Evolutionary conservation across 2,329 filamentous ascomycete genomes (phyloP), one percentile per base, ranked within the genome.

Genomic region (Aureobasidium vineae): DNA sequence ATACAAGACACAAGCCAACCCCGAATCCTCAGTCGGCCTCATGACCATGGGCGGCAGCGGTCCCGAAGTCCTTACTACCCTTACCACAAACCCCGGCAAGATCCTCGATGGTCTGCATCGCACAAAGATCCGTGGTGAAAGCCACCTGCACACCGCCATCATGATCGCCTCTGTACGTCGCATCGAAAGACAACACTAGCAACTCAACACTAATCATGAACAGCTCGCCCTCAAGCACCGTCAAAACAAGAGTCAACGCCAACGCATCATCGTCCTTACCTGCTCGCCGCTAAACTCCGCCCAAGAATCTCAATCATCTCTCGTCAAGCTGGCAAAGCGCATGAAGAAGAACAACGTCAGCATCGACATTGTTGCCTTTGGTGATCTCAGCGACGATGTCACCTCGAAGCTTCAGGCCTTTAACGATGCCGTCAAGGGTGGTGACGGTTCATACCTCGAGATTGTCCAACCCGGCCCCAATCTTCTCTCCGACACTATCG

Each of bases 11-110:
- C 89, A 92, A 80, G 90, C 90, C 72, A 97, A 99, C 78, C 92
- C 95, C 38, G 95, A 99, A 81, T 98, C 94, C 8, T 96, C 93
- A 13, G 95, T 99, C 71, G 95, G 96, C 63, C 83, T 99, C 70
- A 97, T 99, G 93, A 97, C 92, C 80, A 98, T 98, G 94, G 95
- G 92, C 70, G 95, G 94, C 75, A 94, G 91, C 76, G 93, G 92
- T n/a, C 95, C 95, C 57, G 94, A 98, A 81, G 94, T 99, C 70
- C 86, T 99, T 70, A 96, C 95, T 67, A 99, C 95, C 40, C 86
- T 98, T 76, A 98, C 95, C 64, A 94, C 92, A 68, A 96, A 99
- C 79, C 92, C 95, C 76, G 95, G 95, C 79, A 95, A 96, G 83
- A 92, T 99, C 73, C 84, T 98, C 70, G 91, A 96, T 70, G 93